These are phyloP conservation scores for Cercospora sojina DNA, from an alignment of 2,329 filamentous ascomycete genomes.

Conservation along the genomic window DNA sequence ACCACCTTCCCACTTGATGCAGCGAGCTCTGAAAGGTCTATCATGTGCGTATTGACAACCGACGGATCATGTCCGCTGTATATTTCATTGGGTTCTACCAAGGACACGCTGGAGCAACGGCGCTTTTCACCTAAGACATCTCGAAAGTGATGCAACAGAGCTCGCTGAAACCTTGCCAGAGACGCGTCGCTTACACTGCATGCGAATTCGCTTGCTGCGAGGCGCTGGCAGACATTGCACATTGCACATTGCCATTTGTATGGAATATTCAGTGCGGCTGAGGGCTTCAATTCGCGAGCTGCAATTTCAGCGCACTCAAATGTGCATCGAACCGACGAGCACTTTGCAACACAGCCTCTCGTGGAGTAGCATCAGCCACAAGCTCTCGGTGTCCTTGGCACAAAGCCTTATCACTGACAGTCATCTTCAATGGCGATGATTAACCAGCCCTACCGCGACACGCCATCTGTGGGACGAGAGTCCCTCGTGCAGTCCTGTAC, in stretches of 20 bases:
- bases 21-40: background rate
- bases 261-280: background rate
- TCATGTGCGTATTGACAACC: background rate
- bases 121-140: background rate
- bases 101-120: background rate
- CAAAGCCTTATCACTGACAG: conserved; percentile 20
- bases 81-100: background rate
- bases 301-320: background rate
- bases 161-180: background rate
- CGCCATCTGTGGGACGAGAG: background rate
- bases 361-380: background rate
- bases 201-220: background rate
- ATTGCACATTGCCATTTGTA: background rate
- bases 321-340: background rate
- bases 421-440: conserved; percentile 23
- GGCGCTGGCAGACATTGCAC: background rate
- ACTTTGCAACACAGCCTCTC: background rate
- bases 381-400: conserved; percentile 22
- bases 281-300: background rate
- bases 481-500: background rate
- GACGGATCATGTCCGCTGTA: background rate
- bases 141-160: background rate
- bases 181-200: background rate
- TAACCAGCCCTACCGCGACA: conserved; percentile 23
- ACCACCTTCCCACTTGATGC: background rate